Evolutionary conservation across 75 land plant species (phyloP).

Genomic region (Sequoia sempervirens): DNA sequence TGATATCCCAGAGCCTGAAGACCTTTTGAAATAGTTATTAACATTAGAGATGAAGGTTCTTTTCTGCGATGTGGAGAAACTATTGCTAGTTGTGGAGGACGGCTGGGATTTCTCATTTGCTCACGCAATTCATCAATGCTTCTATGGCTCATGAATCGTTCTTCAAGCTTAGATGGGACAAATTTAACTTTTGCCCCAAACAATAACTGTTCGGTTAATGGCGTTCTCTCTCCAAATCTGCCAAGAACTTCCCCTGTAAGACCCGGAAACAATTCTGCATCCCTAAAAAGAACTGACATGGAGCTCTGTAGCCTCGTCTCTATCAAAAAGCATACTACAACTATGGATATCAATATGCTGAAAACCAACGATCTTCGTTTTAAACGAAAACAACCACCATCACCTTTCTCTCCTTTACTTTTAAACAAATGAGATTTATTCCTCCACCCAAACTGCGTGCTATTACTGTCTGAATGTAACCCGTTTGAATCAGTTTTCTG

Average conservation of each 20-base stretch:
- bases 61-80: conserved; percentile 46
- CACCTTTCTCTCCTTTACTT: background rate
- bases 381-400: conserved; percentile 3
- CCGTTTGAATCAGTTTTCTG: background rate
- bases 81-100: conserved; percentile 54
- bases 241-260: conserved; percentile 7
- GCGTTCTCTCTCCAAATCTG: conserved; percentile 8
- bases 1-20: conserved; percentile 63
- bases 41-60: conserved; percentile 50
- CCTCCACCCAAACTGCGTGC: conserved; percentile 4
- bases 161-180: conserved; percentile 18
- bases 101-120: conserved; percentile 31
- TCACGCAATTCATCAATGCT: conserved; percentile 31
- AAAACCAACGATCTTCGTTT: conserved; percentile 6
- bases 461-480: background rate
- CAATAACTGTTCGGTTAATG: background rate
- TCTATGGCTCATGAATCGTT: conserved; percentile 17
- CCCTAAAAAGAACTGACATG: conserved; percentile 5
- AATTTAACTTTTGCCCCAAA: conserved; percentile 36
- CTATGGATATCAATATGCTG: conserved; percentile 9
- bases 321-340: background rate
- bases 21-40: conserved; percentile 62
- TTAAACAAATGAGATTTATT: conserved; percentile 4
- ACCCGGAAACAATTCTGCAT: conserved; percentile 1
- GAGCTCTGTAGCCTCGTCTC: conserved; percentile 7